Conservation (phyloP, 257 asterid genomes). For the Solanum megistacrolobum region DNA sequence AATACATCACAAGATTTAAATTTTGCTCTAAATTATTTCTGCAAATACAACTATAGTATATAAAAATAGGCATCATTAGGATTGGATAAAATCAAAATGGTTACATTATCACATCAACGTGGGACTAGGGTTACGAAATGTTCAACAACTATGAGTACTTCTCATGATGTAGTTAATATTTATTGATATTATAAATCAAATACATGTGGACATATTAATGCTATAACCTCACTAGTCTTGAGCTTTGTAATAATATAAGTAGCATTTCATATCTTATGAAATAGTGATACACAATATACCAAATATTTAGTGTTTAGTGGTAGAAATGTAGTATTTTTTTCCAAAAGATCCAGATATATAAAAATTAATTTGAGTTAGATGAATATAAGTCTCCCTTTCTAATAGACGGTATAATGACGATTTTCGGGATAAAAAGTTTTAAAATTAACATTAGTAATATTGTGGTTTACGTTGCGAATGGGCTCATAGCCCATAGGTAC, state of each 20-base stretch:
- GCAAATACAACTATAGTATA: not conserved
- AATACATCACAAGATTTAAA: not conserved
- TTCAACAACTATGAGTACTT: not conserved
- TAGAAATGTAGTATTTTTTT: not conserved
- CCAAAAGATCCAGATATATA: not conserved
- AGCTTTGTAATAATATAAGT: not conserved
- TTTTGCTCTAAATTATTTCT: not conserved
- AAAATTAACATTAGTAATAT: not conserved
- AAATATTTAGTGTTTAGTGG: not conserved
- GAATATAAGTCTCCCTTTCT: not conserved
- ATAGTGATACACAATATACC: not conserved
- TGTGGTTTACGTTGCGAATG: not conserved
- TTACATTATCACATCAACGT: not conserved
- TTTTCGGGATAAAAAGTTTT: not conserved
- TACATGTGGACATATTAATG: not conserved
- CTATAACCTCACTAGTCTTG: not conserved
- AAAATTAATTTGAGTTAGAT: not conserved
- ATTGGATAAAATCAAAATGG: not conserved
- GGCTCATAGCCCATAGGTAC: not conserved
- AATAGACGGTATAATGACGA: too few species aligned
- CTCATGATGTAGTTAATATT: not conserved
- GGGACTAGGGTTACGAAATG: not conserved
- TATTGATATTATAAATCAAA: not conserved
- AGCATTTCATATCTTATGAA: not conserved
- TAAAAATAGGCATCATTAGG: not conserved